Percentiles rank a stretch among this genome's conserved stretches.
phyloP scores from a whole-genome alignment of 176 grass and related monocot genomes.

The Zea mays region DNA sequence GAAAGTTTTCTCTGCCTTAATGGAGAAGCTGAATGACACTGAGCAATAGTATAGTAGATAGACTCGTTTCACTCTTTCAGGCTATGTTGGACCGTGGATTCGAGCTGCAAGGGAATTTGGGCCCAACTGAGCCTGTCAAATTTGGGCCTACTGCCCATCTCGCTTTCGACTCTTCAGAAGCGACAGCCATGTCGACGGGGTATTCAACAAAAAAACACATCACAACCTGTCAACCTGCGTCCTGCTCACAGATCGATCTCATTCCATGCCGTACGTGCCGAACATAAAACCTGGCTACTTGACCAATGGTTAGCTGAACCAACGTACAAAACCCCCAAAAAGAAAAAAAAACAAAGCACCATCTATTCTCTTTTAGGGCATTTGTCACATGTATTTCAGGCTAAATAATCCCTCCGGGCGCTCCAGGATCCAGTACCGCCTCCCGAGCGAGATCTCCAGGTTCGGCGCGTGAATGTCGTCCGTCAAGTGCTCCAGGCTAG shows the following conservation, averaged over 20 bases:
- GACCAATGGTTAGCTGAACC: conserved; percentile 37
- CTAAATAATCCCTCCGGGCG: conserved; percentile 27
- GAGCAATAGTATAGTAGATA: not conserved
- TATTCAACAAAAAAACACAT: too few species aligned
- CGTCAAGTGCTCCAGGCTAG: conserved; percentile 39
- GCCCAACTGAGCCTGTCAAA: not conserved
- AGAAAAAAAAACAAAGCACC: not conserved
- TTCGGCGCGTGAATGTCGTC: conserved; percentile 39
- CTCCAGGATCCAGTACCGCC: conserved; percentile 58
- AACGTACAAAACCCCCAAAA: conserved; percentile 1
- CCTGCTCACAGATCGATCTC: not conserved
- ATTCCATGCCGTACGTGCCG: conserved; percentile 1
- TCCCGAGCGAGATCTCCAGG: conserved; percentile 83
- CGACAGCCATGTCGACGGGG: too few species aligned
- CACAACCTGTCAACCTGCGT: too few species aligned
- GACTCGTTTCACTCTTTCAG: too few species aligned
- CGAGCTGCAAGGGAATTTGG: not conserved
- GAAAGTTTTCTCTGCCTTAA: conserved; percentile 18
- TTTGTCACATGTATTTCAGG: conserved; percentile 50
- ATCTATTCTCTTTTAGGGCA: too few species aligned
- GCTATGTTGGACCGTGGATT: not conserved
- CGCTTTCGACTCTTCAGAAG: too few species aligned
- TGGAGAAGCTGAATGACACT: conserved; percentile 25
- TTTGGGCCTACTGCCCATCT: not conserved
- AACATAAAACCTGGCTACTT: conserved; percentile 14